Evolutionary conservation across 2,329 filamentous ascomycete genomes (phyloP), one percentile per base, ranked within the genome.

Genomic region (Diaporthe aspalathi): DNA sequence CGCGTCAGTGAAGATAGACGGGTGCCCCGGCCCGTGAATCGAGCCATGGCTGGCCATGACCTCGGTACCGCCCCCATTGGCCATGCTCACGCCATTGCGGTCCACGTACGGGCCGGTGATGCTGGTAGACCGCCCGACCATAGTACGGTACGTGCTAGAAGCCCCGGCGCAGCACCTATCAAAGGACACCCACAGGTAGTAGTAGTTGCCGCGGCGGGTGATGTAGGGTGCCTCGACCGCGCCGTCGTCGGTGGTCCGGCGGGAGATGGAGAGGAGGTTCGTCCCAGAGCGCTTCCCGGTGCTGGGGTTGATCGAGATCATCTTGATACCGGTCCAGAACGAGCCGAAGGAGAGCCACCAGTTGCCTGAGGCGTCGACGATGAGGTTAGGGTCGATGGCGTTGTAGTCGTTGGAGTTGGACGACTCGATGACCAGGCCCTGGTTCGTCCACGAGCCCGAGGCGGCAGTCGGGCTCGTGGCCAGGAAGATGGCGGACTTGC

Each of bases 91-190:
- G 24, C 56, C 56, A 29, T 17, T 45, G 8, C 27, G 27, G 56
- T 60, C 56, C 56, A 60, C 56, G 24, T 60, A 60, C 38, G 56
- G 56, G 22, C 56, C 56, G 8, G 38, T 60, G 38, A 60, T 60
- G 24, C 56, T 60, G 14, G 56, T 60, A 45, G 56, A 43, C 3
- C 56, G 56, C 9, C 56, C 56, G 3, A 60, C 56, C 56, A 60
- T 60, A 24, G 56, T 60, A 7, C 56, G 56, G 56, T 60, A 60
- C 38, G 56, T 60, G 38, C 56, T 60, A 14, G 56, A 43, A 14
- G 56, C 56, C 2, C 56, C 56, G 5, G 35, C 32, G 24, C 56
- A 60, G 38, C 56, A 60, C 7, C 56, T 29, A 2, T 60, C 56
- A 1, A 60, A 60, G 1, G 56, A 27, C 9, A 60, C 56, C 56